Conservation (phyloP, 768 basidiomycete genomes). For the Amanita rimosa region DNA sequence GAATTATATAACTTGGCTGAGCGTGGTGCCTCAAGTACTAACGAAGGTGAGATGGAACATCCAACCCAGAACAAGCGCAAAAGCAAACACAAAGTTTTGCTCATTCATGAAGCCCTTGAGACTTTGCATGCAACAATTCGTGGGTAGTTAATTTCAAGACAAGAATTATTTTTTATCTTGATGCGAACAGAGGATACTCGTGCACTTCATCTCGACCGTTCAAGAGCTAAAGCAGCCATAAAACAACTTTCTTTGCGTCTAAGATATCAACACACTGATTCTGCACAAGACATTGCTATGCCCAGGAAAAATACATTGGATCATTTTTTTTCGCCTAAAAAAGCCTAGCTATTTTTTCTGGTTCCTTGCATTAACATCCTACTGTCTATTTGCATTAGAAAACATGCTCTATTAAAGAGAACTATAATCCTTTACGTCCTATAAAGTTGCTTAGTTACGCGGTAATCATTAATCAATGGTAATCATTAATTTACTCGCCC, state of each 20-base stretch:
- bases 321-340: constrained; percentile 5
- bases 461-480: not conserved
- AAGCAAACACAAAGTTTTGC: constrained; percentile 31
- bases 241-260: constrained; percentile 24
- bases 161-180: not conserved
- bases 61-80: constrained; percentile 12
- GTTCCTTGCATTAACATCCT: not conserved
- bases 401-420: constrained; percentile 6
- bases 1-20: constrained; percentile 45
- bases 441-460: not conserved
- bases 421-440: not conserved
- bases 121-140: constrained; percentile 49
- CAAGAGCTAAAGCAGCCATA: constrained; percentile 57
- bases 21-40: constrained; percentile 10
- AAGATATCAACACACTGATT: constrained; percentile 5
- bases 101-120: constrained; percentile 37
- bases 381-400: constrained; percentile 4
- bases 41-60: constrained; percentile 6
- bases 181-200: constrained; percentile 49
- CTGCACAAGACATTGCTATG: constrained; percentile 4
- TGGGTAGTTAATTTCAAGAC: constrained; percentile 20
- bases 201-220: constrained; percentile 66
- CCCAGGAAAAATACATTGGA: constrained; percentile 10
- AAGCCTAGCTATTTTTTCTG: not conserved
- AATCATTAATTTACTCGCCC: not conserved